phyloP scores from a whole-genome alignment of 2,329 filamentous ascomycete species.

The Curvularia eragrostidis region DNA sequence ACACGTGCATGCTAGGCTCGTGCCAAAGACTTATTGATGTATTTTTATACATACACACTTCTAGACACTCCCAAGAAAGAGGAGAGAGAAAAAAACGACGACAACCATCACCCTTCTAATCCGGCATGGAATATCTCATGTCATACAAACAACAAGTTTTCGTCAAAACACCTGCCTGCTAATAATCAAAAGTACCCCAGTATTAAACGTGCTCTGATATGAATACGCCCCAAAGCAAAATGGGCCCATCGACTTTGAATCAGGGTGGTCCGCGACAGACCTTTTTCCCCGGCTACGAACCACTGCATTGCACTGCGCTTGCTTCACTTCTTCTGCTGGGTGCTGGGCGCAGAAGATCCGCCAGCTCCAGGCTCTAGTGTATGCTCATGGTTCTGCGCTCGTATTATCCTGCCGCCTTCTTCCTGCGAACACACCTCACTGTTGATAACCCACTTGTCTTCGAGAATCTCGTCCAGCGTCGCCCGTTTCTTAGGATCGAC shows the following conservation, averaged over 20 bases:
- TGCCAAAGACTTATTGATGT: too few relatives aligned
- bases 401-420: conserved; percentile 73
- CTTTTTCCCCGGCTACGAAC: background rate
- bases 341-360: conserved; percentile 37
- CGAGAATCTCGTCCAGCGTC: conserved; percentile 82
- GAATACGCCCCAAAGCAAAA: background rate
- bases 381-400: conserved; percentile 80
- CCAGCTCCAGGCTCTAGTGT: conserved; percentile 72
- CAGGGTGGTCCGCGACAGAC: too few relatives aligned
- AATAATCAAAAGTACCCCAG: conserved; percentile 8
- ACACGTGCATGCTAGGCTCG: too few relatives aligned
- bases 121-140: conserved; percentile 5
- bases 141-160: conserved; percentile 12
- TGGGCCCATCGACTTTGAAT: too few relatives aligned
- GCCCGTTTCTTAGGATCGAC: conserved; percentile 84
- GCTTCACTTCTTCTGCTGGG: conserved; percentile 47
- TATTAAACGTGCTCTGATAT: background rate
- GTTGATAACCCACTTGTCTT: conserved; percentile 88
- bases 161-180: conserved; percentile 11
- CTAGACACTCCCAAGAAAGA: background rate
- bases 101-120: conserved; percentile 11
- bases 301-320: background rate
- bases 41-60: background rate
- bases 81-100: background rate
- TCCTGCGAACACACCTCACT: conserved; percentile 84